These are phyloP conservation scores for Crithidia fasciculata DNA, from an alignment of 208 protist species.

Conservation along the genomic window DNA sequence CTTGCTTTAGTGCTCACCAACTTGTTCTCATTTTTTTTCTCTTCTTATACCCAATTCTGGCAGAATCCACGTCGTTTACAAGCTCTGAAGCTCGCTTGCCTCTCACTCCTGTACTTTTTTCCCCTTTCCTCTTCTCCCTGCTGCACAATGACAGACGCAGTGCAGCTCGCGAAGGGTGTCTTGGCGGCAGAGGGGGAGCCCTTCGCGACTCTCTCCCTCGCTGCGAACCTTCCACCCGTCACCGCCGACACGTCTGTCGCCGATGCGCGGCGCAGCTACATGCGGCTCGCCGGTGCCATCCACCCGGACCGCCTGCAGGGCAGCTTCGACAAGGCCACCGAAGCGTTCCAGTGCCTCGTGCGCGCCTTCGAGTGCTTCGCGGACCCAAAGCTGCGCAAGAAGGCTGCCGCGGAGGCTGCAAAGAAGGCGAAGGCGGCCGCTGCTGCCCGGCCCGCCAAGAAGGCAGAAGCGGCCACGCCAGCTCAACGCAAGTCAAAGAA, in stretches of 20 bases:
- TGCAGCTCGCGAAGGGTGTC: conserved; percentile 55
- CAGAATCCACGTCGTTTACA: no score
- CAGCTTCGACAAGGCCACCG: conserved; percentile 67
- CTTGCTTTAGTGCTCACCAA: background rate
- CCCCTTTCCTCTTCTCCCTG: conserved; percentile 2
- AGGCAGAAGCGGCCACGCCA: background rate
- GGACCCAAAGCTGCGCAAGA: conserved; percentile 64
- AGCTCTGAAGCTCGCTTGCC: no score
- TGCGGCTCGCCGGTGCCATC: conserved; percentile 72
- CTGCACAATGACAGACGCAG: conserved; percentile 39
- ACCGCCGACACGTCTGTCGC: conserved; percentile 54
- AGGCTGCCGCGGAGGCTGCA: conserved; percentile 17
- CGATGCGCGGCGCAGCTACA: conserved; percentile 84
- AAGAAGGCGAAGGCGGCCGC: conserved; percentile 7
- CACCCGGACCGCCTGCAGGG: conserved; percentile 85
- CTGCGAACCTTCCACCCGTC: conserved; percentile 62
- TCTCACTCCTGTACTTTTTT: background rate
- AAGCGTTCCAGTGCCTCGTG: conserved; percentile 86
- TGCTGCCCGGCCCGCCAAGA: background rate
- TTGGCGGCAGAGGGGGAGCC: conserved; percentile 53
- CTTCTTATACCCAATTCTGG: background rate
- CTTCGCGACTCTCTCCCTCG: conserved; percentile 70
- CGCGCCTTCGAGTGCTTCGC: conserved; percentile 82
- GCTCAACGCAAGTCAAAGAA: background rate
- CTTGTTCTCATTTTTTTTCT: conserved; percentile 11